phyloP scores from a whole-genome alignment of 495 filamentous ascomycete genomes.

The Neurospora africana region DNA sequence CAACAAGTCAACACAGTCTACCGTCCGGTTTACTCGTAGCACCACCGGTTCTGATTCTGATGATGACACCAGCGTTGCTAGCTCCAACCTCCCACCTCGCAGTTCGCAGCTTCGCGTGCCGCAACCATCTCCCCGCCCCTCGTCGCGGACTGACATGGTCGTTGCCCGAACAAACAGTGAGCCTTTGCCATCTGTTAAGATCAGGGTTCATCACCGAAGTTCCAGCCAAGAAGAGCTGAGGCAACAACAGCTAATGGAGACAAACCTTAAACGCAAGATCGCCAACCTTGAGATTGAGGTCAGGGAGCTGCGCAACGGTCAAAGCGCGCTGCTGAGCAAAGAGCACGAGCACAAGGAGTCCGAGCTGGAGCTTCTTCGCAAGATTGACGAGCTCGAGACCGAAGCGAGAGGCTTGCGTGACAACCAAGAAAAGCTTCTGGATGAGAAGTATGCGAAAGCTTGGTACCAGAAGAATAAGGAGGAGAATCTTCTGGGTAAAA shows the following conservation, averaged over 20 bases:
- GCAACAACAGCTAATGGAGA: background rate
- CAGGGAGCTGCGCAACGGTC: background rate
- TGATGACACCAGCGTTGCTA: constrained; percentile 16
- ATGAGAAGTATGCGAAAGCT: background rate
- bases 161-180: background rate
- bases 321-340: background rate
- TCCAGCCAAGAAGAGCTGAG: background rate
- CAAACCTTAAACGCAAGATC: background rate
- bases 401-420: background rate
- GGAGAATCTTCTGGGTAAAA: constrained; percentile 24
- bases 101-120: constrained; percentile 24
- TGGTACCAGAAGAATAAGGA: constrained; percentile 12
- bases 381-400: background rate
- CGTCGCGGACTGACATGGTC: background rate
- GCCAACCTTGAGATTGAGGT: background rate
- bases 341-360: constrained; percentile 9
- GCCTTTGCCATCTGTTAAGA: background rate
- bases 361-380: constrained; percentile 8
- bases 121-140: background rate
- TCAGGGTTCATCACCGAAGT: constrained; percentile 17
- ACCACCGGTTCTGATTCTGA: constrained; percentile 14
- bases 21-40: constrained; percentile 25
- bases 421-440: background rate
- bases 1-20: constrained; percentile 19
- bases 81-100: constrained; percentile 13